phyloP scores from a whole-genome alignment of 1,139 yeast species.

The Protomyces arabidopsidicola region DNA sequence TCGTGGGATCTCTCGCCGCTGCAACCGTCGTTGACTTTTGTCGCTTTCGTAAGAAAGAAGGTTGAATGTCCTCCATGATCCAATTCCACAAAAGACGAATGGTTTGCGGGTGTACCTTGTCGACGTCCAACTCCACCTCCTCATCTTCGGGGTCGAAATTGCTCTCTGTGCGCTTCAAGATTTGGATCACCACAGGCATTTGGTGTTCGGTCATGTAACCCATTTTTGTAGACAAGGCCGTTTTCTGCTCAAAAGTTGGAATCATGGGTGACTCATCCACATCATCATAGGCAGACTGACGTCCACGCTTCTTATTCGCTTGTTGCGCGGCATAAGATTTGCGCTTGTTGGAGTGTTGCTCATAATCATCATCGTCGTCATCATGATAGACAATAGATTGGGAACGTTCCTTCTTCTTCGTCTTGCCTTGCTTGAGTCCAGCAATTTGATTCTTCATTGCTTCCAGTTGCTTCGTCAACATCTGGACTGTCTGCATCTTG shows the following conservation, averaged over 20 bases:
- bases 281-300: constrained; percentile 9
- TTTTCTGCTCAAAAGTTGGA: constrained; percentile 88
- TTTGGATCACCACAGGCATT: constrained; percentile 74
- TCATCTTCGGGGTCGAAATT: constrained; percentile 51
- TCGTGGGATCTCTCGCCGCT: constrained; percentile 5
- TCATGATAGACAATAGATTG: constrained; percentile 26
- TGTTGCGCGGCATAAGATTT: constrained; percentile 20
- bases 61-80: constrained; percentile 52
- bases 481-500: constrained; percentile 62
- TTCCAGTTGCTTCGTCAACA: constrained; percentile 81
- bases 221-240: constrained; percentile 83
- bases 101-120: constrained; percentile 80
- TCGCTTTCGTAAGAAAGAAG: constrained; percentile 30
- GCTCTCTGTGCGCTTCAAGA: constrained; percentile 83
- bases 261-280: constrained; percentile 30
- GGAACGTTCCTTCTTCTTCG: constrained; percentile 35
- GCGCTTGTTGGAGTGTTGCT: constrained; percentile 26
- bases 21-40: constrained; percentile 28
- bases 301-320: neutral
- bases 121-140: constrained; percentile 93
- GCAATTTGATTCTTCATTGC: constrained; percentile 67
- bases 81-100: constrained; percentile 76
- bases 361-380: constrained; percentile 32
- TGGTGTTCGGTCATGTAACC: constrained; percentile 70
- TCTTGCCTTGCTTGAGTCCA: constrained; percentile 34